These are phyloP conservation scores for Melaleuca quinquenervia DNA, from an alignment of 345 rosid species.

Conservation along the genomic window DNA sequence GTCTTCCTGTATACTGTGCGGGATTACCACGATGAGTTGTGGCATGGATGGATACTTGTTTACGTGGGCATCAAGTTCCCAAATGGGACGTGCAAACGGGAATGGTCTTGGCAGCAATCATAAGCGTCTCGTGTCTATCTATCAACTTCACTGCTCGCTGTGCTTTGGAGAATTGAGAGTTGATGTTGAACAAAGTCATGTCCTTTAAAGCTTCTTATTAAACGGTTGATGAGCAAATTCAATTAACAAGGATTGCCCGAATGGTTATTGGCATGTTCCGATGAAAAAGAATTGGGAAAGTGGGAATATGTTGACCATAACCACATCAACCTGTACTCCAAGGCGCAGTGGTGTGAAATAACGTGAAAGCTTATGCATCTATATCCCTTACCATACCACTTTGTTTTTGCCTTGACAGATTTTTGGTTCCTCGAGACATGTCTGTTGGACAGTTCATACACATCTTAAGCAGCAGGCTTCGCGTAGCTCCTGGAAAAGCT, in stretches of 20 bases:
- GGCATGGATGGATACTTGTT: background rate
- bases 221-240: background rate
- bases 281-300: background rate
- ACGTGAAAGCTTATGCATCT: background rate
- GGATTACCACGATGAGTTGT: background rate
- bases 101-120: background rate
- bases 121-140: background rate
- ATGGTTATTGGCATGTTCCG: background rate
- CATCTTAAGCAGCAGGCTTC: constrained; percentile 58
- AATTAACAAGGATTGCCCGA: background rate
- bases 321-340: background rate
- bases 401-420: constrained; percentile 20
- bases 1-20: background rate
- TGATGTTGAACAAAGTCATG: background rate
- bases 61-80: background rate
- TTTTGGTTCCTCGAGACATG: constrained; percentile 84
- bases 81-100: background rate
- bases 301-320: background rate
- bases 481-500: constrained; percentile 55
- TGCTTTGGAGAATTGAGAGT: background rate
- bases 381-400: accelerated
- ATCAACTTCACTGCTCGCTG: background rate
- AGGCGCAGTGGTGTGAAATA: background rate
- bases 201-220: background rate
- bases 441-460: constrained; percentile 83